Percentiles rank a stretch among this genome's conserved stretches.
These are phyloP conservation scores for Pseudomassariella vexata DNA, from an alignment of 2,329 filamentous ascomycete genomes.

Conservation along the genomic window DNA sequence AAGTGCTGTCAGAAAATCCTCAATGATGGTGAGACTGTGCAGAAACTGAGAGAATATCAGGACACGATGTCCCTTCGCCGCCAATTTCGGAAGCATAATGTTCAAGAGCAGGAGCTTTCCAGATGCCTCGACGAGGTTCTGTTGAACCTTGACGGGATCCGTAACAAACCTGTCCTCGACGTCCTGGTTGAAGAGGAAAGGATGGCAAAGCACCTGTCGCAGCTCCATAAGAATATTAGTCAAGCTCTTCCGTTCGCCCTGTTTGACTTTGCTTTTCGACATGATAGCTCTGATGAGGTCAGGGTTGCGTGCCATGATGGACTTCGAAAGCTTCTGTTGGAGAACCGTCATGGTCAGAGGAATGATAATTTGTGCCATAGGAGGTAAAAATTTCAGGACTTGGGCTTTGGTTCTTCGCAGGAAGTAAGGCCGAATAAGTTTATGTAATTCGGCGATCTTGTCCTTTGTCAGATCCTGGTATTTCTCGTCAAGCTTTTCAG, in stretches of 20 bases:
- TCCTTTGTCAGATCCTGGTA: constrained; percentile 77
- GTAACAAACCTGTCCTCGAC: constrained; percentile 74
- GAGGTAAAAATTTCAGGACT: constrained; percentile 84
- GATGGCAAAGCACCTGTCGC: constrained; percentile 90
- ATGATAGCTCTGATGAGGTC: constrained; percentile 86
- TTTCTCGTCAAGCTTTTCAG: constrained; percentile 66
- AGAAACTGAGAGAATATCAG: constrained; percentile 96
- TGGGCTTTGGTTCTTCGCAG: constrained; percentile 78
- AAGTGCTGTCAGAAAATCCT: constrained; percentile 81
- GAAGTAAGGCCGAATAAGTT: constrained; percentile 70
- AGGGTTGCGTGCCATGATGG: constrained; percentile 85
- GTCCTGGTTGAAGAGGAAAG: constrained; percentile 85
- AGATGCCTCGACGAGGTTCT: constrained; percentile 85
- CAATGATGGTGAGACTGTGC: constrained; percentile 78
- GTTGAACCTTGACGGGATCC: constrained; percentile 57
- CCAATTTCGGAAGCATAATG: constrained; percentile 79
- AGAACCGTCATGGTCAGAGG: constrained; percentile 92
- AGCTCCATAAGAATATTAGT: constrained; percentile 96
- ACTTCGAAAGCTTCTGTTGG: constrained; percentile 92
- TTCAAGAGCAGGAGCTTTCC: constrained; percentile 82
- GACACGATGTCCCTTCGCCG: constrained; percentile 80
- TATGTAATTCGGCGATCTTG: constrained; percentile 75
- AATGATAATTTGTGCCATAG: constrained; percentile 91
- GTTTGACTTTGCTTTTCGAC: constrained; percentile 59
- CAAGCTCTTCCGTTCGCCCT: constrained; percentile 69